Conservation (phyloP, 345 rosid genomes). For the Adansonia digitata region DNA sequence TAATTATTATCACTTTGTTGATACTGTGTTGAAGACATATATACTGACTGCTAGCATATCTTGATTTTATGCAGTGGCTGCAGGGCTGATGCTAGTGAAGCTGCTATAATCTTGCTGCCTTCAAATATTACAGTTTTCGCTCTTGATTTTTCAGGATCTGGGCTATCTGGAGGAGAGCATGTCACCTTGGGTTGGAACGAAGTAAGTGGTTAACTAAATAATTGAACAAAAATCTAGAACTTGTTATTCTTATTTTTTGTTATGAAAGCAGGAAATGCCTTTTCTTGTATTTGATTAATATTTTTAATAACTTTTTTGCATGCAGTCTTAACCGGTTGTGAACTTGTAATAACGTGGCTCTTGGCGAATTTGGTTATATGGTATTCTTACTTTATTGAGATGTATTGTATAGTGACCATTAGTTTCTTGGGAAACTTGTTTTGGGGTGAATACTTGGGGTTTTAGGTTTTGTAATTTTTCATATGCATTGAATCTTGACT, state of each 20-base stretch:
- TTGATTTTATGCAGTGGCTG: constrained; percentile 68
- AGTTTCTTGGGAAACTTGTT: neutral
- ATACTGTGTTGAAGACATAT: neutral
- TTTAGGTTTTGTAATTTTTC: neutral
- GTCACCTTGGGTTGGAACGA: constrained; percentile 89
- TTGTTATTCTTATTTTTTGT: neutral
- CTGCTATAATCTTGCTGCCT: constrained; percentile 77
- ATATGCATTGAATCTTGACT: neutral
- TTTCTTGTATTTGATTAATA: neutral
- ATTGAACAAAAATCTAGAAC: constrained; percentile 1
- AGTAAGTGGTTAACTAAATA: constrained; percentile 38
- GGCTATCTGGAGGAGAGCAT: constrained; percentile 82
- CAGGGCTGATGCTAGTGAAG: constrained; percentile 95
- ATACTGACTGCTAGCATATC: constrained; percentile 21
- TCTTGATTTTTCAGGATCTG: constrained; percentile 93
- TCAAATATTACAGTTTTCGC: constrained; percentile 88
- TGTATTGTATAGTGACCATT: neutral
- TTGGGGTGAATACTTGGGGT: neutral
- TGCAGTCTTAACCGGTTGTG: neutral
- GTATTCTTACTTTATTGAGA: neutral
- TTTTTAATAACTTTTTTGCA: neutral
- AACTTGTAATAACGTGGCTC: neutral
- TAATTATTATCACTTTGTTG: neutral
- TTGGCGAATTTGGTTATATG: neutral
- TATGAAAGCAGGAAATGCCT: neutral